Percentiles rank a stretch among this genome's conserved stretches.
These are phyloP conservation scores for Coniochaeta ligniaria DNA, from an alignment of 2,329 filamentous ascomycete species.

Conservation along the genomic window DNA sequence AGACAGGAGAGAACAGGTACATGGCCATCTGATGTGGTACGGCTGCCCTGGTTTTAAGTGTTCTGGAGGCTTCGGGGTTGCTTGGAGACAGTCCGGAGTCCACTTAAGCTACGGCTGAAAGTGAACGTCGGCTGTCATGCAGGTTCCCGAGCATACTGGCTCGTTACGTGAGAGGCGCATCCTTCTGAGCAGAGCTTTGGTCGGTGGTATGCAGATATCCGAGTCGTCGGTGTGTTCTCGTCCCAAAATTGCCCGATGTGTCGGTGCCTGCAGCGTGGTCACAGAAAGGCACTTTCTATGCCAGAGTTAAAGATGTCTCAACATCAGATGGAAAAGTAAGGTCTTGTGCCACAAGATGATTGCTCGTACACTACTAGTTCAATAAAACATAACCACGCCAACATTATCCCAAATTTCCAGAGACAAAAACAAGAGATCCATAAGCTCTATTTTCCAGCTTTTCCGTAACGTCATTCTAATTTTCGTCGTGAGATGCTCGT, in stretches of 20 bases:
- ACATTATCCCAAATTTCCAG: neutral
- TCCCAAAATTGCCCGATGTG: neutral
- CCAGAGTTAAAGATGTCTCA: neutral
- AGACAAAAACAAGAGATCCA: neutral
- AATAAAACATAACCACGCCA: neutral
- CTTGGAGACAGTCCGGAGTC: conserved; percentile 15
- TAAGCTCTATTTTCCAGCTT: neutral
- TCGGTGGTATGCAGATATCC: neutral
- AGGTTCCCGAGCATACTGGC: neutral
- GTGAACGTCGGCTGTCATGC: neutral
- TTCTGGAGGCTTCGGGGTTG: neutral
- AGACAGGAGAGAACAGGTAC: neutral
- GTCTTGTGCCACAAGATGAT: neutral
- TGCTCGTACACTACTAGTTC: neutral
- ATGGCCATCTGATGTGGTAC: neutral
- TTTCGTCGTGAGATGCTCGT: neutral
- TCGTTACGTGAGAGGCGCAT: neutral
- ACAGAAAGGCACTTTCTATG: neutral
- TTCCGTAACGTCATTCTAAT: neutral
- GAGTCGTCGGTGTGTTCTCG: neutral
- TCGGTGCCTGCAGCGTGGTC: neutral
- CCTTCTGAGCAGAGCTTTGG: neutral
- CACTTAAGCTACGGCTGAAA: neutral
- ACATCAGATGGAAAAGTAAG: neutral
- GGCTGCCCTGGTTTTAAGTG: neutral